These are phyloP conservation scores for Xylaria sp. DNA, from an alignment of 2,329 filamentous ascomycete genomes.

Conservation along the genomic window DNA sequence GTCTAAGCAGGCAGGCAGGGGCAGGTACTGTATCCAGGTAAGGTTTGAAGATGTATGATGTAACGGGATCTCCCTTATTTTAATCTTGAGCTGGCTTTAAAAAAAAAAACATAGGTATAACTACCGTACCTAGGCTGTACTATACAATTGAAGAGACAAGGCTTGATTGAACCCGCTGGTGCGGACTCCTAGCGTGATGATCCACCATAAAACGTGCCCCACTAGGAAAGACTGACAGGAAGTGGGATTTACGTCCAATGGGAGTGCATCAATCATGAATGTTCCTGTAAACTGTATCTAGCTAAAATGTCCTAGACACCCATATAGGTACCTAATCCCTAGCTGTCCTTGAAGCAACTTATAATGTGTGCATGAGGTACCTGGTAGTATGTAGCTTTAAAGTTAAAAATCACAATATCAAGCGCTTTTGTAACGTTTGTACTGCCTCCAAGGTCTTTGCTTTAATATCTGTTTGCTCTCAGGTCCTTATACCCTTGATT, in stretches of 20 bases:
- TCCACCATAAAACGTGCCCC: slow-evolving; percentile 7
- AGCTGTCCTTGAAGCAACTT: background rate
- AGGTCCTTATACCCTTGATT: background rate
- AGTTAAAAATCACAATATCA: background rate
- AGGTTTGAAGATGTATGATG: slow-evolving; percentile 26
- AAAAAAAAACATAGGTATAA: background rate
- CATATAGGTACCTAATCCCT: too few species aligned
- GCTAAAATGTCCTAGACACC: background rate
- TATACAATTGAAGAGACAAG: slow-evolving; percentile 20
- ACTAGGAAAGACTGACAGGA: slow-evolving; percentile 1
- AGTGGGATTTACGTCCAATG: slow-evolving; percentile 11
- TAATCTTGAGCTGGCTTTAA: background rate
- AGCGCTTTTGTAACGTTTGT: background rate
- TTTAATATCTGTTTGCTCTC: background rate
- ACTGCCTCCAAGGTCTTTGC: too few species aligned
- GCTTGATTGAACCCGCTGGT: slow-evolving; percentile 18
- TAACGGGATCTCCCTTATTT: slow-evolving; percentile 28
- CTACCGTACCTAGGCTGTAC: background rate
- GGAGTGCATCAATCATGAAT: background rate
- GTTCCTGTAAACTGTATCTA: background rate
- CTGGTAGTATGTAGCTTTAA: background rate
- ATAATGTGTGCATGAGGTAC: background rate
- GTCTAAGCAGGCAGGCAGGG: background rate
- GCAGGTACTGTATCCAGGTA: too few species aligned
- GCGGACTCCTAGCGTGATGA: slow-evolving; percentile 9